Percentiles rank a stretch among this genome's conserved stretches.
Evolutionary conservation across 305 asterid genomes (phyloP).

Genomic region (Petunia hybrid): DNA sequence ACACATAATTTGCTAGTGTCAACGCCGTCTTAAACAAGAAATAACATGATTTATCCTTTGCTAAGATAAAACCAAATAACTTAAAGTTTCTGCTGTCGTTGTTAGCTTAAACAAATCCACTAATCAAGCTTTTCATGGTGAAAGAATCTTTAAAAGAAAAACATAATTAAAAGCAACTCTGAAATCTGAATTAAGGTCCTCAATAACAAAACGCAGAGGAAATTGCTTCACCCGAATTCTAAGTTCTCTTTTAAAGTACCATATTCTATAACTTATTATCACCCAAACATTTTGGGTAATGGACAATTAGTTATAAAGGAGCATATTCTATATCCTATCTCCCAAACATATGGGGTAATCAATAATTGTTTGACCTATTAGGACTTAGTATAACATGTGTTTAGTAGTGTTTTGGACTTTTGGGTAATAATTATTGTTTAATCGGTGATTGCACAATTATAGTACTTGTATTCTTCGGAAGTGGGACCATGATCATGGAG

Average conservation of each 20-base stretch:
- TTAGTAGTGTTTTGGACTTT: no score
- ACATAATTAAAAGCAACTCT: background rate
- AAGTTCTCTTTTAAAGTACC: background rate
- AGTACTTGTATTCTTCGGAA: no score
- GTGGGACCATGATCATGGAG: no score
- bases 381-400: no score
- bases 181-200: background rate
- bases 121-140: background rate
- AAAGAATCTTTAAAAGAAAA: no score
- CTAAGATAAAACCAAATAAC: background rate
- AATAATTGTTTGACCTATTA: background rate
- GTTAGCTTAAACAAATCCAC: background rate
- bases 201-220: background rate
- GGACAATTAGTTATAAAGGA: background rate
- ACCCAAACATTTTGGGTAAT: background rate
- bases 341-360: background rate
- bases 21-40: slow-evolving; percentile 16
- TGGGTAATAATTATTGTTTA: no score
- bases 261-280: background rate
- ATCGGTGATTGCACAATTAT: no score
- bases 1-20: background rate
- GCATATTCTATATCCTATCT: background rate
- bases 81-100: background rate
- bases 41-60: background rate
- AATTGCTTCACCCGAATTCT: slow-evolving; percentile 1